Conservation (phyloP, 768 basidiomycete genomes). For the Tremella mesenterica region DNA sequence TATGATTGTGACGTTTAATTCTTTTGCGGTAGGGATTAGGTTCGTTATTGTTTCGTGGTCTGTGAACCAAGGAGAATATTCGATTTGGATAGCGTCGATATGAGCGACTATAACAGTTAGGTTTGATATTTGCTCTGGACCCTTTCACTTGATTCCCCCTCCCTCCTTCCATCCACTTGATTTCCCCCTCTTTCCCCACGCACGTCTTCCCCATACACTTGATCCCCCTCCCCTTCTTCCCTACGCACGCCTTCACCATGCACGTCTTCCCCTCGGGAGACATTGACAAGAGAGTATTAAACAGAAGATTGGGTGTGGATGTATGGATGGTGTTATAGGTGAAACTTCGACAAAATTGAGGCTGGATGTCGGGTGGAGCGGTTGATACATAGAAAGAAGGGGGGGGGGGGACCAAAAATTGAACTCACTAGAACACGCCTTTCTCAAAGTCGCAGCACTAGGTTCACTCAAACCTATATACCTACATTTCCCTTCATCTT, state of each 20-base stretch:
- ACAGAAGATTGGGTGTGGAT: too few relatives aligned
- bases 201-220: too few relatives aligned
- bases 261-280: neutral
- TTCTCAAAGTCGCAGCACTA: slow-evolving; percentile 34
- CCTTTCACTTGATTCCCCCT: neutral
- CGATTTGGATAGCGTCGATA: slow-evolving; percentile 37
- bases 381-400: neutral
- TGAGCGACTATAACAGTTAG: slow-evolving; percentile 15
- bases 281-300: too few relatives aligned
- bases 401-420: too few relatives aligned
- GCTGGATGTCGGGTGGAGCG: too few relatives aligned
- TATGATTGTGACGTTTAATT: slow-evolving; percentile 48
- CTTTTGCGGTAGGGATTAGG: slow-evolving; percentile 42
- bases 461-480: slow-evolving; percentile 40
- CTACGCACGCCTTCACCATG: neutral
- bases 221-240: too few relatives aligned
- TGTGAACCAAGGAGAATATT: slow-evolving; percentile 33
- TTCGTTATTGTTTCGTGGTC: slow-evolving; percentile 34
- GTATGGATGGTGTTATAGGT: too few relatives aligned
- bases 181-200: neutral
- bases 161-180: neutral
- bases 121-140: too few relatives aligned
- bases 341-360: too few relatives aligned
- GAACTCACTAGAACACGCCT: slow-evolving; percentile 19
- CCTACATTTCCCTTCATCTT: slow-evolving; percentile 29